These are phyloP conservation scores for Evansstolkia leycettana DNA, from an alignment of 495 filamentous ascomycete species.

Conservation along the genomic window DNA sequence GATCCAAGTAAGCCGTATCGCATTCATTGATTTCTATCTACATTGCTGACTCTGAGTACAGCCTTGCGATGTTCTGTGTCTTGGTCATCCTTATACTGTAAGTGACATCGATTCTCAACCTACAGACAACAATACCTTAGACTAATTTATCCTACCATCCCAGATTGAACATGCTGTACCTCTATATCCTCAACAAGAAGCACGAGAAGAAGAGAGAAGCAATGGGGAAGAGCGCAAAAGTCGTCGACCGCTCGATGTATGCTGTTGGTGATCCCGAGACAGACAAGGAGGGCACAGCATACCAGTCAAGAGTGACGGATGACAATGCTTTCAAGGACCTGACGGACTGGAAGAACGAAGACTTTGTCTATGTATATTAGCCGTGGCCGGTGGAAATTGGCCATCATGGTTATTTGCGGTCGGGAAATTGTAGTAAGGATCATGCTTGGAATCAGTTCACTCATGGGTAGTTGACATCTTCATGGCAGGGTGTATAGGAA, in stretches of 20 bases:
- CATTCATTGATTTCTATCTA: background rate
- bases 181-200: slow-evolving; percentile 37
- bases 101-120: background rate
- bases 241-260: slow-evolving; percentile 26
- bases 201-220: slow-evolving; percentile 35
- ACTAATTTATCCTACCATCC: background rate
- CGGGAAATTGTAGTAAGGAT: too few relatives aligned
- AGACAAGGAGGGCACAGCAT: slow-evolving; percentile 30
- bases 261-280: slow-evolving; percentile 27
- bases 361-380: slow-evolving; percentile 48
- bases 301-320: slow-evolving; percentile 28
- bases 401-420: too few relatives aligned
- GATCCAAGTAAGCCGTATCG: slow-evolving; percentile 27
- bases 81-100: slow-evolving; percentile 34
- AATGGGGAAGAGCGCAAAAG: slow-evolving; percentile 36
- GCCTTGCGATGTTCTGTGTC: slow-evolving; percentile 41
- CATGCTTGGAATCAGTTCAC: too few relatives aligned
- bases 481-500: too few relatives aligned
- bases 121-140: too few relatives aligned
- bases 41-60: slow-evolving; percentile 7
- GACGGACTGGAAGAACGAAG: slow-evolving; percentile 43
- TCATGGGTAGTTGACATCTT: too few relatives aligned
- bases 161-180: slow-evolving; percentile 30
- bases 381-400: too few relatives aligned
- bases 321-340: slow-evolving; percentile 42